Evolutionary conservation across 805 yeast species (phyloP), one percentile per base, ranked within the genome.

Genomic region (Schwanniomyces pseudopolymorphus): DNA sequence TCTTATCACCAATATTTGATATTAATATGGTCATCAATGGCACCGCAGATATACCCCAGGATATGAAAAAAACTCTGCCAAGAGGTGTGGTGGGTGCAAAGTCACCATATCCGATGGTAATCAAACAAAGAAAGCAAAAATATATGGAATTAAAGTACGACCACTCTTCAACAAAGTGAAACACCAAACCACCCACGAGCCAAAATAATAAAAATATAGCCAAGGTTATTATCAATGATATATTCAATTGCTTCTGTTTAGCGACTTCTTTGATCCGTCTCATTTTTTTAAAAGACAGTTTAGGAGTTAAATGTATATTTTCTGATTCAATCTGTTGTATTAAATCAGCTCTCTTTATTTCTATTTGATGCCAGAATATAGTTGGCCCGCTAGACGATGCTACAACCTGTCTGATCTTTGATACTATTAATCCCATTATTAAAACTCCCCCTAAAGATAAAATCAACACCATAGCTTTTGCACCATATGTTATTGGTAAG

Each of bases 41-140:
- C 19, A 90, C 84, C 0, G 96, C 96, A 5, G 82, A 70, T 17
- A 90, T 60, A 0, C 90, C 85, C 96, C 96, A 90, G 8, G 81
- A 65, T 6, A 87, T 81, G 56, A 89, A 89, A 53, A 89, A 80
- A 0, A 85, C 78, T 36, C 85, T 67, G 0, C 96, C 95, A 5
- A 86, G 84, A 0, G 83, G 66, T 0, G 83, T 64, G 1, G 42
- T 46, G 0, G 96, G 96, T 1, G 81, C 72, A 54, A 71, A 82
- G 58, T 84, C 90, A 25, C 96, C 97, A 63, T 87, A 89, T 0
- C 96, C 96, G 46, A 90, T 85, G 0, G 96, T 87, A 5, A 89
- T 66, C 43, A 90, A 75, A 56, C 92, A 83, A 33, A 87, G 66
- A 51, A 85, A 81, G 49, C 91, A 81, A 57, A 87, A 89, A 66